Percentiles rank a stretch among this genome's conserved stretches.
Evolutionary conservation across 345 rosid genomes (phyloP).

Genomic region (Gossypium turneri): DNA sequence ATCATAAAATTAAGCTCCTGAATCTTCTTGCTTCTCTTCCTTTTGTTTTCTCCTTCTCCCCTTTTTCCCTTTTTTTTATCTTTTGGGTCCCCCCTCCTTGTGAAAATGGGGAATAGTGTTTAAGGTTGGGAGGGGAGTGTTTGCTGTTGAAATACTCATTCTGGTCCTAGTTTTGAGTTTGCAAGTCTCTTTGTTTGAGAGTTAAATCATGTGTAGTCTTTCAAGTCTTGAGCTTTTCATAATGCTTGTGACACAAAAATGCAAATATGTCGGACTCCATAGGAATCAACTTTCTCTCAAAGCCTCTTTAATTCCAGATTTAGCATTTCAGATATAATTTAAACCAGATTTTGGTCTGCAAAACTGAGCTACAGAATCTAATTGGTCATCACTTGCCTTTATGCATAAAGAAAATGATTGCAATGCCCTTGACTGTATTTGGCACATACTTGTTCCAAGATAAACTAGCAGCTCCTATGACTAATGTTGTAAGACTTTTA

Average conservation of each 20-base stretch:
- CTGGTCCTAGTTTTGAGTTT: not conserved
- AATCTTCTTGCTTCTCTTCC: constrained; percentile 6
- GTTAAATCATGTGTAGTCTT: not conserved
- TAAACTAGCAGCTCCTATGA: not conserved
- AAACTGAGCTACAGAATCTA: not conserved
- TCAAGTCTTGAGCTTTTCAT: not conserved
- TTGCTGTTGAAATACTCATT: not conserved
- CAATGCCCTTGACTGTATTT: constrained; percentile 2
- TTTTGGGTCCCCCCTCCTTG: not conserved
- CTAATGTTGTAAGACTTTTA: constrained; percentile 3
- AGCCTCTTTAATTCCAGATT: not conserved
- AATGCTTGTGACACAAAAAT: not conserved
- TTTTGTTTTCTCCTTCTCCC: constrained; percentile 1
- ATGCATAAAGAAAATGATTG: not conserved
- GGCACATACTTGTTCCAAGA: not conserved
- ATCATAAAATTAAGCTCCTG: too few relatives aligned
- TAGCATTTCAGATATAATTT: too few relatives aligned
- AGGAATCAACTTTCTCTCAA: not conserved
- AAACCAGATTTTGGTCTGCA: not conserved
- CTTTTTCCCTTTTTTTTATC: not conserved
- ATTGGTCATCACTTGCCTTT: not conserved
- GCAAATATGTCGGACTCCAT: not conserved
- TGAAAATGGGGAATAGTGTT: not conserved
- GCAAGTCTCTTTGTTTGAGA: not conserved
- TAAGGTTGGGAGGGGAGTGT: not conserved